Evolutionary conservation across 2,329 filamentous ascomycete species (phyloP), one percentile per base, ranked within the genome.

Genomic region (Pestalotiopsis sp.): DNA sequence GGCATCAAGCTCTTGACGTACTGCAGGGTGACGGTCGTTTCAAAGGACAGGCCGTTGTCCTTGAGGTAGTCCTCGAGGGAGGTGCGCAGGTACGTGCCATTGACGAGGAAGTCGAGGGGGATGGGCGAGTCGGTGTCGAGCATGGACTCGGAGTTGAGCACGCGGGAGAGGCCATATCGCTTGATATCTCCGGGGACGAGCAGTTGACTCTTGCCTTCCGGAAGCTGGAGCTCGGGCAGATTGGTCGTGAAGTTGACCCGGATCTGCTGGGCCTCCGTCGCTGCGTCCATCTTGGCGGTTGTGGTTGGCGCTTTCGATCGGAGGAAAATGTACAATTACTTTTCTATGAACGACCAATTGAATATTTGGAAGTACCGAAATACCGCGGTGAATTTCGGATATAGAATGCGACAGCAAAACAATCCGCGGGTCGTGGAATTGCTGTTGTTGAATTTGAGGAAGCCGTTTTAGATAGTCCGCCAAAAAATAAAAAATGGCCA

Each of bases 31-130:
- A 99, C 83, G 3, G 92, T 95, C 4, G 91, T 92, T 84, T 99
- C 96, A 57, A 94, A 89, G 23, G 94, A 97, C 70, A 98, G 91
- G 64, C 95, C 95, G 76, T 96, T 93, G 71, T 90, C 85, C 17
- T 91, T 91, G 69, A 99, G 89, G 81, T 97, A 97, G 76, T 98
- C 93, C 79, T 97, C 93, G 73, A 99, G 89, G 20, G 93, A 94
- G 31, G 94, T 93, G 71, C 93, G 92, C 65, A 99, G 88, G 81
- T 97, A 98, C 76, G 92, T 91, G 79, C 96, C 96, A 80, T 98
- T 96, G 82, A 97, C 91, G 74, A 99, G 88, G 83, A 99, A 98
- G 81, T 99, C 96, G 81, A 99, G 92, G 20, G 93, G 93, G 61
- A 95, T 87, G 13, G 93, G 90, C 12, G 84, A 82, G 36, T 85